Evolutionary conservation across 2,329 filamentous ascomycete genomes (phyloP).

Genomic region (Gyromitra esculenta): DNA sequence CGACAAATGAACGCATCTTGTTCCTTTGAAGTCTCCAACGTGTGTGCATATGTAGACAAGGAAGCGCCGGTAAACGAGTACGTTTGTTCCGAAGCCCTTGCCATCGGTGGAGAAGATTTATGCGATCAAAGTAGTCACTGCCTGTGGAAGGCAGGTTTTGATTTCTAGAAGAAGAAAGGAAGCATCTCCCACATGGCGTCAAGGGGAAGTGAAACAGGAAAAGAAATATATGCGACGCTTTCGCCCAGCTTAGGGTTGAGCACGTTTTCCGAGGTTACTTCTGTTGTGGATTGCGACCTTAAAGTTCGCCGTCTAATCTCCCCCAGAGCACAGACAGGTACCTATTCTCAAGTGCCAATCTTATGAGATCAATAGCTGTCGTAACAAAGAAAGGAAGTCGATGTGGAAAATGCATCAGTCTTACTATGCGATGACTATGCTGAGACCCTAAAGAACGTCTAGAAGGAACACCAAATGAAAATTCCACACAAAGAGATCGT

Average conservation of each 20-base stretch:
- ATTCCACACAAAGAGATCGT: neutral
- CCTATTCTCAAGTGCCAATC: neutral
- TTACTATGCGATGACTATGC: neutral
- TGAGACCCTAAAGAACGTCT: conserved; percentile 9
- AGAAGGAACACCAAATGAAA: conserved; percentile 13
- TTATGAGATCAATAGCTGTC: conserved; percentile 1
- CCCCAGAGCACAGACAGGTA: neutral
- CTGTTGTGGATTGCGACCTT: neutral
- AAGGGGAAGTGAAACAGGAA: conserved; percentile 4
- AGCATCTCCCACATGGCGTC: conserved; percentile 8
- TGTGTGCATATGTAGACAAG: conserved; percentile 23
- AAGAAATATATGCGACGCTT: conserved; percentile 23
- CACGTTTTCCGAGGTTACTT: conserved; percentile 9
- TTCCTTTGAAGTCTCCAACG: conserved; percentile 1
- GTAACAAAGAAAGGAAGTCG: neutral
- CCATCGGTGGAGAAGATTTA: conserved; percentile 8
- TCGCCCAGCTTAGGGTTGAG: neutral
- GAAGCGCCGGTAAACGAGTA: conserved; percentile 18
- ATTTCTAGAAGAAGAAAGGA: conserved; percentile 42
- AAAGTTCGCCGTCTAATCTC: neutral
- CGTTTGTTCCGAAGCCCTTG: conserved; percentile 18
- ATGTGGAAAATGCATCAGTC: conserved; percentile 4
- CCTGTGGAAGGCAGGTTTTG: conserved; percentile 22
- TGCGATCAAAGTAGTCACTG: conserved; percentile 12
- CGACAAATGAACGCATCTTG: conserved; percentile 2